These are phyloP conservation scores for Tricholoma hemisulphureum DNA, from an alignment of 768 basidiomycete species.

Conservation along the genomic window DNA sequence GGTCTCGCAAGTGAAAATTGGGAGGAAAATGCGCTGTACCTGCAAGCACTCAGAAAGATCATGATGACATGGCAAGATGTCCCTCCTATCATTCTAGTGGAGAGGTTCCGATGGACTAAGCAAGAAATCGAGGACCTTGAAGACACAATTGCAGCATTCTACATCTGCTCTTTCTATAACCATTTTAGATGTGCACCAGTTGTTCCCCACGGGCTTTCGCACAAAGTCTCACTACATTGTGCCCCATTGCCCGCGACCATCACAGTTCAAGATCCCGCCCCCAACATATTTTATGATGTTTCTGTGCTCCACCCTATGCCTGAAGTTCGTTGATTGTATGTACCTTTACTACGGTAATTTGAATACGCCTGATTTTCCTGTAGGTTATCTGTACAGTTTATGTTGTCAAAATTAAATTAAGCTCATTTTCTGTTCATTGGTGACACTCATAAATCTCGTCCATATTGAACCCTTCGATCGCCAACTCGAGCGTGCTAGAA, in stretches of 20 bases:
- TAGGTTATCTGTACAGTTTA: too few species aligned
- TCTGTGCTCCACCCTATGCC: too few species aligned
- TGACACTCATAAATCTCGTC: too few species aligned
- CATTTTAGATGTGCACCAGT: conserved; percentile 9
- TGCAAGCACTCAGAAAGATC: background rate
- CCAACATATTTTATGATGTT: too few species aligned
- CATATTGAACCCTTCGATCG: too few species aligned
- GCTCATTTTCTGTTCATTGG: too few species aligned
- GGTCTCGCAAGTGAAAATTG: conserved; percentile 5
- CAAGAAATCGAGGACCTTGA: conserved; percentile 5
- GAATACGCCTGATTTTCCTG: too few species aligned
- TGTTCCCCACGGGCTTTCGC: conserved; percentile 6
- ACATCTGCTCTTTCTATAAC: conserved; percentile 10
- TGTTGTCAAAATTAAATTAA: too few species aligned
- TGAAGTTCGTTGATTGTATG: too few species aligned
- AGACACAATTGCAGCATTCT: background rate
- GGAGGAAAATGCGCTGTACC: conserved; percentile 1
- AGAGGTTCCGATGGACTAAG: background rate
- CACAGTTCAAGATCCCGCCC: too few species aligned
- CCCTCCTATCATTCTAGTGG: background rate
- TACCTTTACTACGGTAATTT: background rate
- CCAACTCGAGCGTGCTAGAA: too few species aligned
- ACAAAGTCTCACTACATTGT: background rate
- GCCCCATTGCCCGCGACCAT: background rate
- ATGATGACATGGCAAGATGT: conserved; percentile 5